Evolutionary conservation across 805 yeast species (phyloP), one percentile per base, ranked within the genome.

Genomic region (Kodamaea laetipori): DNA sequence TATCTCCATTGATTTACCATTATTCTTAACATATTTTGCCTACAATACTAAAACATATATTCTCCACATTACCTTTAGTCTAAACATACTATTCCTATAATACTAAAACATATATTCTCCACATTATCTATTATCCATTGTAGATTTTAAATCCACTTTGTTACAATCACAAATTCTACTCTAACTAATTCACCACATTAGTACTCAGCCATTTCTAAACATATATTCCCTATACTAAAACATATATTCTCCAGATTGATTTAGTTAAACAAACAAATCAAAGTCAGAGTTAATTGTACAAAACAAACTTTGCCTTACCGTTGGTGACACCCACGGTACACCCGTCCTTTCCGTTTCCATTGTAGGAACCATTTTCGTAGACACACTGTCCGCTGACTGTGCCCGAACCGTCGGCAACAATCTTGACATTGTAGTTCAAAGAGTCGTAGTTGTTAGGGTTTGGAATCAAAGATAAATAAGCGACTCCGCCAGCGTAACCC

Each of bases 391-490:
- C 97, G 51, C 73, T 73, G 36, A 69, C 70, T 24, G 52, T 56
- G 26, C 60, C 48, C 41, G 80, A 69, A 48, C 79, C 84, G 42
- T 77, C 78, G 42, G 84, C 92, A 45, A 78, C 90, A 60, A 94
- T 90, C 57, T 73, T 74, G 45, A 78, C 80, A 49, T 66, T 76
- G 60, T 60, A 78, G 71, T 78, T 78, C 49, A 80, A 75, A 44
- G 90, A 71, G 15, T 76, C 63, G 16, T 63, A 53, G 77, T 87
- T 88, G 81, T 90, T 90, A 60, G 97, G 96, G 76, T 92, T 92
- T 69, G 97, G 97, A 70, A 90, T 88, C 69, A 92, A 74, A 6
- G 97, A 88, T 57, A 92, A 70, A 78, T 88, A 90, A 43, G 96
- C 75, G 57, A 80, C 73, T 46, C 76, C 76, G 55, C 63, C 67